phyloP scores from a whole-genome alignment of 1,284 basidiomycete species.

The Salmacisia buchloeana region DNA sequence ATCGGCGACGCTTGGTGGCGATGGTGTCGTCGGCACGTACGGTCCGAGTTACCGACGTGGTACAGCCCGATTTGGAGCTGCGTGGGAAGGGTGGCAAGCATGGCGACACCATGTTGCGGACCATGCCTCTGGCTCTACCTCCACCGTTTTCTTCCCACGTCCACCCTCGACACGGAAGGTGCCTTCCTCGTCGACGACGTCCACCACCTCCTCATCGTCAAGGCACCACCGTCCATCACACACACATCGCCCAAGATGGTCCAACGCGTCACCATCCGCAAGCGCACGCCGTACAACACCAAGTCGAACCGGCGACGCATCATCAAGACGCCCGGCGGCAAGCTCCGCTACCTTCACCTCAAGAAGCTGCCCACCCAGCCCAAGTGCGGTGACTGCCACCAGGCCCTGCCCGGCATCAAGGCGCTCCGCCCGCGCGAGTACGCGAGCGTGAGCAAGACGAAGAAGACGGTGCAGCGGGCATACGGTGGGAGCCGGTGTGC shows the following conservation, averaged over 20 bases:
- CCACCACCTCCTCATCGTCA: neutral
- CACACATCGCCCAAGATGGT: slow-evolving; percentile 62
- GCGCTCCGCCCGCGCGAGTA: slow-evolving; percentile 46
- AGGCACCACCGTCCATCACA: neutral
- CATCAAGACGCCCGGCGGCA: slow-evolving; percentile 93
- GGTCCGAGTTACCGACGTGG: no score
- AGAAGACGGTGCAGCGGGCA: slow-evolving; percentile 47
- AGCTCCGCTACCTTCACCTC: slow-evolving; percentile 83
- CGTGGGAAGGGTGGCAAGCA: no score
- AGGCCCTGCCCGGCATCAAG: slow-evolving; percentile 43
- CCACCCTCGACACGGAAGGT: no score
- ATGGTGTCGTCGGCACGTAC: no score
- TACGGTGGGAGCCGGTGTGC: slow-evolving; percentile 49
- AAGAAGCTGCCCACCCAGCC: slow-evolving; percentile 79
- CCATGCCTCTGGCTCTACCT: no score
- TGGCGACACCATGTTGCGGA: no score
- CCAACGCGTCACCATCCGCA: slow-evolving; percentile 98
- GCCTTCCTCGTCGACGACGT: neutral
- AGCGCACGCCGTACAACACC: slow-evolving; percentile 98
- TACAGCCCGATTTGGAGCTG: no score
- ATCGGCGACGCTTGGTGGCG: no score
- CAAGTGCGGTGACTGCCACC: slow-evolving; percentile 65
- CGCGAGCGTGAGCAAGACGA: slow-evolving; percentile 43
- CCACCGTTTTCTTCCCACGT: no score
- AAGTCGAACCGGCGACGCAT: slow-evolving; percentile 89